Evolutionary conservation across 768 basidiomycete genomes (phyloP).

Genomic region (Calocybe indica): DNA sequence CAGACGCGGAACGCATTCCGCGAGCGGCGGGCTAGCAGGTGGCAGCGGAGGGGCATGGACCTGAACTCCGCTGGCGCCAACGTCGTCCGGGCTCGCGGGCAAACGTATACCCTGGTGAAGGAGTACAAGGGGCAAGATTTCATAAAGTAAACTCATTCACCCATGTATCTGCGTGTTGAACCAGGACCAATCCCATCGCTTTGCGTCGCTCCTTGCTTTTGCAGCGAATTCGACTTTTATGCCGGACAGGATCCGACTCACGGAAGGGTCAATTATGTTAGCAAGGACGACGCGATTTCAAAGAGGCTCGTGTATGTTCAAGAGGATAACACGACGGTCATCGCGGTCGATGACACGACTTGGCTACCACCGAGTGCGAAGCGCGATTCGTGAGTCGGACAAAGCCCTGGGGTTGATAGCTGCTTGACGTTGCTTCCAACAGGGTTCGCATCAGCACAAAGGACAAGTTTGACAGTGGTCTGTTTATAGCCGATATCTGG

Average conservation of each 20-base stretch:
- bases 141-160: conserved; percentile 40
- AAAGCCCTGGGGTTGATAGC: conserved; percentile 1
- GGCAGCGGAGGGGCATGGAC: background rate
- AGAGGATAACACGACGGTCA: conserved; percentile 45
- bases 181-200: background rate
- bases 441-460: conserved; percentile 67
- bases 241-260: conserved; percentile 58
- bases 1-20: conserved; percentile 2
- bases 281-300: conserved; percentile 36
- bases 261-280: conserved; percentile 60
- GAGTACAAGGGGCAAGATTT: conserved; percentile 47
- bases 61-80: background rate
- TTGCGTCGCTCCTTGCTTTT: background rate
- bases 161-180: background rate
- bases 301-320: conserved; percentile 60
- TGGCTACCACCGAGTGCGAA: conserved; percentile 41
- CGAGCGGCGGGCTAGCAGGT: conserved; percentile 2
- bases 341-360: conserved; percentile 59
- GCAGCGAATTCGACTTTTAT: conserved; percentile 67
- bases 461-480: conserved; percentile 56
- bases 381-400: conserved; percentile 46
- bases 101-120: conserved; percentile 24
- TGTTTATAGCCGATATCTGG: conserved; percentile 70
- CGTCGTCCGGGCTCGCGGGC: conserved; percentile 4
- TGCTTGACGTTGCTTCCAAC: conserved; percentile 1